A percentile compares a stretch with the other conserved stretches of the same genome.
phyloP scores from a whole-genome alignment of 306 rosid species.

The Fragaria vesca region DNA sequence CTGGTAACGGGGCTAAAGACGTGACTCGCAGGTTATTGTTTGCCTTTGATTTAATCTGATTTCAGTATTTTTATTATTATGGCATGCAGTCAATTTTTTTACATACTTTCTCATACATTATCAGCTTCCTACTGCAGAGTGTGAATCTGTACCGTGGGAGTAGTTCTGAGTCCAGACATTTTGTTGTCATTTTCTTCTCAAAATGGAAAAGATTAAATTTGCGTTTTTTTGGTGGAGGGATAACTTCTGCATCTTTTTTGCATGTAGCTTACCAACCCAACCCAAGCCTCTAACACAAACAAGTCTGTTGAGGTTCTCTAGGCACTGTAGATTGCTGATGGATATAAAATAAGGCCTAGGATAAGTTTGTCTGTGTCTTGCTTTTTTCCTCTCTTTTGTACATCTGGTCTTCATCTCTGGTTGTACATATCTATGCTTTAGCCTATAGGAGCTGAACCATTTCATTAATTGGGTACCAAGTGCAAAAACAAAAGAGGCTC shows the following conservation, averaged over 20 bases:
- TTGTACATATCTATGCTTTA: neutral
- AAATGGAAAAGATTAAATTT: neutral
- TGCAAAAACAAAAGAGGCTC: neutral
- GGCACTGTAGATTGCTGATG: conserved; percentile 4
- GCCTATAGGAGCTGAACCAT: neutral
- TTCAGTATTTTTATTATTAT: conserved; percentile 13
- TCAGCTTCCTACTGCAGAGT: conserved; percentile 3
- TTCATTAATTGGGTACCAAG: neutral
- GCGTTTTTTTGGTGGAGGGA: neutral
- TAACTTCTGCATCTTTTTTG: neutral
- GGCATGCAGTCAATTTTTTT: conserved; percentile 6
- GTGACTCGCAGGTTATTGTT: conserved; percentile 85
- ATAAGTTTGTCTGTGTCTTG: neutral
- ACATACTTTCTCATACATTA: conserved; percentile 1
- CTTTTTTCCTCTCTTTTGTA: neutral
- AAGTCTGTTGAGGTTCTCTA: neutral
- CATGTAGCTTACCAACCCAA: neutral
- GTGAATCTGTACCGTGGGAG: neutral
- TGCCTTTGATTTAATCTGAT: conserved; percentile 19
- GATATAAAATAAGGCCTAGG: neutral
- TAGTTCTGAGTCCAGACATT: neutral
- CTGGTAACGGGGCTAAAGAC: conserved; percentile 95
- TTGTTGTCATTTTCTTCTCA: neutral
- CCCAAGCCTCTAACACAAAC: neutral
- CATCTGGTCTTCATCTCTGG: neutral